phyloP scores from a whole-genome alignment of 306 rosid genomes.

The Astragalus membranaceus region DNA sequence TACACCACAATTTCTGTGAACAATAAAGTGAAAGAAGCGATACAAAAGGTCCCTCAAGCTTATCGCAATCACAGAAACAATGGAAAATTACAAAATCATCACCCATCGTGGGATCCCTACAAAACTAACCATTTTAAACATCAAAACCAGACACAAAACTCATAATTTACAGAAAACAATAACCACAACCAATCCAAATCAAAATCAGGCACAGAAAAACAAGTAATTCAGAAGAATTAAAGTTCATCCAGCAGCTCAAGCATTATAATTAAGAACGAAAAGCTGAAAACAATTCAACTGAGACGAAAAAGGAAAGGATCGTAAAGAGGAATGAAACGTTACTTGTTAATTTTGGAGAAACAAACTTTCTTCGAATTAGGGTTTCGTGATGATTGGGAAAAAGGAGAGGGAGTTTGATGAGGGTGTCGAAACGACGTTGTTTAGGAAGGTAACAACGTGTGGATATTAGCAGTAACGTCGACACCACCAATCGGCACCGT shows the following conservation, averaged over 20 bases:
- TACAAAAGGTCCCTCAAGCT: neutral
- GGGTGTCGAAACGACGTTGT: constrained; percentile 11
- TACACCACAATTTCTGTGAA: neutral
- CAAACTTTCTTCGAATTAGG: neutral
- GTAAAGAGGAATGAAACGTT: constrained; percentile 14
- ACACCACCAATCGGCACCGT: constrained; percentile 9
- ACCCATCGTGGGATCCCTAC: neutral
- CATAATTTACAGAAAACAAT: constrained; percentile 2
- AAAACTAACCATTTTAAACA: neutral
- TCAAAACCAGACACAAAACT: neutral
- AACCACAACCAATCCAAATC: neutral
- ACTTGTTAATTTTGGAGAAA: neutral
- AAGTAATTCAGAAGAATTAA: neutral
- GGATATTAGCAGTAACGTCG: constrained; percentile 12
- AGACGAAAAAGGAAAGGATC: neutral
- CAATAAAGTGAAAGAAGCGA: neutral
- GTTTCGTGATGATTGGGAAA: neutral
- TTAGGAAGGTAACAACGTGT: neutral
- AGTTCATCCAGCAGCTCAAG: neutral
- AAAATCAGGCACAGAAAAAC: neutral
- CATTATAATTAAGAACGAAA: constrained; percentile 8
- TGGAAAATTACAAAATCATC: neutral
- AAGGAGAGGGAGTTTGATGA: neutral
- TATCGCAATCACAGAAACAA: neutral
- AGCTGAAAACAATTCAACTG: neutral